phyloP scores from a whole-genome alignment of 768 basidiomycete species.

The Tulasnella sp. region DNA sequence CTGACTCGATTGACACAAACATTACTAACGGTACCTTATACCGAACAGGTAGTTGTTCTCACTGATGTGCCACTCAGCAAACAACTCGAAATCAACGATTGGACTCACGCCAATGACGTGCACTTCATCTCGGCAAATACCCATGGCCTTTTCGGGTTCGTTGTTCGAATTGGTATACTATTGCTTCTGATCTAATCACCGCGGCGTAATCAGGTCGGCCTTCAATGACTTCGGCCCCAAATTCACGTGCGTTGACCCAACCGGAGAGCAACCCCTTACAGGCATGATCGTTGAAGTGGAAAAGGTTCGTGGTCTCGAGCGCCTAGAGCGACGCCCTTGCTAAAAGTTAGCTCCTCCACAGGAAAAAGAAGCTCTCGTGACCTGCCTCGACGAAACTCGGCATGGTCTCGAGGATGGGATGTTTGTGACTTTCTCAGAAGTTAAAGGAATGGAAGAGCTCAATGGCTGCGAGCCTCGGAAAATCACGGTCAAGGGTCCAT shows the following conservation, averaged over 20 bases:
- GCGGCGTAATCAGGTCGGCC: conserved; percentile 49
- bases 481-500: conserved; percentile 89
- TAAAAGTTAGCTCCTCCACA: conserved; percentile 29
- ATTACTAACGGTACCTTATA: conserved; percentile 10
- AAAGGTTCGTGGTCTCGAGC: conserved; percentile 44
- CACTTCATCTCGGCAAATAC: conserved; percentile 90
- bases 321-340: background rate
- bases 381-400: conserved; percentile 92
- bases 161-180: background rate
- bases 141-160: conserved; percentile 88
- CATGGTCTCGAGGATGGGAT: conserved; percentile 99
- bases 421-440: conserved; percentile 91
- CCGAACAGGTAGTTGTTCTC: conserved; percentile 72
- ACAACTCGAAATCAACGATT: conserved; percentile 92
- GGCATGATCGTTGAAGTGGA: conserved; percentile 97
- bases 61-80: conserved; percentile 69
- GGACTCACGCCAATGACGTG: conserved; percentile 82
- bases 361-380: conserved; percentile 87
- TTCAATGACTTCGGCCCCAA: conserved; percentile 96
- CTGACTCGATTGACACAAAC: conserved; percentile 6
- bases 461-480: conserved; percentile 90
- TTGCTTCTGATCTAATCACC: conserved; percentile 18
- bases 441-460: conserved; percentile 88
- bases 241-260: conserved; percentile 94
- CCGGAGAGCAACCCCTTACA: conserved; percentile 86